Conservation (phyloP, 345 rosid genomes). For the Schrenkiella parvula region DNA sequence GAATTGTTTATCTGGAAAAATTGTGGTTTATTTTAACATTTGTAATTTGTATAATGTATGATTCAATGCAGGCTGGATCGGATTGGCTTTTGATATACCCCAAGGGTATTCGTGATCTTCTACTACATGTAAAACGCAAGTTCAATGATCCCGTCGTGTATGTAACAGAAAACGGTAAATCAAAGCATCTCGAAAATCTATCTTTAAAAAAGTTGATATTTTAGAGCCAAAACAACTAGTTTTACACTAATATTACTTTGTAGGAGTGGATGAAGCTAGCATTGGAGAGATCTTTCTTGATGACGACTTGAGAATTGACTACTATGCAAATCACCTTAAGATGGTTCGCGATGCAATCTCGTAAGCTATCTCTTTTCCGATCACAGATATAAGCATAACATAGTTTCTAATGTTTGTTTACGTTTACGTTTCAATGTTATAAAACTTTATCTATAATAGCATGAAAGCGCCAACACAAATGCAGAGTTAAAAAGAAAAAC, state of each 20-base stretch:
- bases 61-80: conserved; percentile 29
- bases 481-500: too few relatives aligned
- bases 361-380: conserved; percentile 12
- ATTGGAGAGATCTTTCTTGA: conserved; percentile 3
- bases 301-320: conserved; percentile 35
- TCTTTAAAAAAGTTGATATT: neutral
- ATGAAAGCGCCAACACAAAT: neutral
- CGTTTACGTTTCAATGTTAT: neutral
- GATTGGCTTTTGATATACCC: conserved; percentile 48
- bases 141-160: conserved; percentile 44
- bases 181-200: neutral
- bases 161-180: conserved; percentile 57
- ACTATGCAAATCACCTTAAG: conserved; percentile 33
- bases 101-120: conserved; percentile 42
- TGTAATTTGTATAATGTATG: neutral
- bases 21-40: neutral
- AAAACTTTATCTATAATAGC: neutral
- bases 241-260: neutral
- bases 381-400: neutral
- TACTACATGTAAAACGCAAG: conserved; percentile 38
- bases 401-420: neutral
- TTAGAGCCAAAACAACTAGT: neutral
- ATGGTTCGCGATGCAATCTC: conserved; percentile 34
- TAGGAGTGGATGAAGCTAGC: conserved; percentile 34
- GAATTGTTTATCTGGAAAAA: neutral